Base-by-base conservation (phyloP, 1,284 basidiomycete genomes). In the Cutaneotrichosporon daszewskae region DNA sequence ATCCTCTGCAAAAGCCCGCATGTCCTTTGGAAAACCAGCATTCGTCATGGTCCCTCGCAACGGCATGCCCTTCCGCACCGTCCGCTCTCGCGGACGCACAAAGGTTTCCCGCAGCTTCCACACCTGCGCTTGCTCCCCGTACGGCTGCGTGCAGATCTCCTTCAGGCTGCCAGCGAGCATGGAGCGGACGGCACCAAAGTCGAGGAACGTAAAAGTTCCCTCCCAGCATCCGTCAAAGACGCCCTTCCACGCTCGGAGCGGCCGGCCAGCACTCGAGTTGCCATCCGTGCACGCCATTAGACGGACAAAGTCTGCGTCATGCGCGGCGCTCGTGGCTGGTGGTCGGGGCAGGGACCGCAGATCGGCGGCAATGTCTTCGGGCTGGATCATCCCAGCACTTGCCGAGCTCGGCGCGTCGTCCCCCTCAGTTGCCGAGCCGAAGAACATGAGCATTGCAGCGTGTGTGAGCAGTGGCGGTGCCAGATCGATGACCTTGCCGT, bases 71-170 rank as follows among this genome's bases (percentile, higher is more conserved):
- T 38, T 38, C 1, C 24, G 39, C 16, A 25, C 32, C 3, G 23
- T 56, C 10, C 53, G 55, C 28, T 16, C 28, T 9, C 26, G 9
- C 13, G 13, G 28, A 28, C 68, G 53, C 3, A 77, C 73, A 29
- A 72, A 64, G 24, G 66, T 72, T 52, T 78, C 77, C 28, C 60
- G 64, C 27, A 78, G 54, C 39, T 73, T 72, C 76, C 76, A 78
- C 13, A 78, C 75, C 54, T 78, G 76, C 12, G 74, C 74, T 51
- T 79, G 76, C 52, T 75, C 73, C 4, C 75, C 76, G 49, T 74
- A 76, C 11, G 72, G 68, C 0, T 76, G 76, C 35, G 74, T 70
- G 52, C 75, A 75, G 20, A 76, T 56, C 17, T 72, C 69, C 14
- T 65, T 46, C 11, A 47, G 37, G 33, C 47, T 51, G 25, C 48